Evolutionary conservation across 805 yeast species (phyloP).

Genomic region (Nakazawaea siamensis): DNA sequence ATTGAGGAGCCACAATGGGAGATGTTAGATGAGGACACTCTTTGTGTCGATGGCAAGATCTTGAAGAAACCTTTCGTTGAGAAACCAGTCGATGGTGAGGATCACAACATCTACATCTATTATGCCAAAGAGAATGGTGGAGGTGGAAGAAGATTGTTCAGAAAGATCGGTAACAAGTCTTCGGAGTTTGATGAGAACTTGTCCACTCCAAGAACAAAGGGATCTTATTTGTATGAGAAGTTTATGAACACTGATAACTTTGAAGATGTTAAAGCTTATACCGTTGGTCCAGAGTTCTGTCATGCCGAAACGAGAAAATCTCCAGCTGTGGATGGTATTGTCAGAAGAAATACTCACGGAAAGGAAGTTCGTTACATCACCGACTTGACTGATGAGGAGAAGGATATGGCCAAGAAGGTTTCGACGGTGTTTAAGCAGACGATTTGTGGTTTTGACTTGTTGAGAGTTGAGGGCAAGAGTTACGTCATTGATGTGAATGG

Average conservation of each 20-base stretch:
- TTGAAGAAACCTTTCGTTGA: constrained; percentile 92
- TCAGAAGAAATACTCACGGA: constrained; percentile 93
- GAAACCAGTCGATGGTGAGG: constrained; percentile 98
- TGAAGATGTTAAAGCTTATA: constrained; percentile 97
- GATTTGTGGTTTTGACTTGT: constrained; percentile 92
- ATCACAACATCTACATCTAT: constrained; percentile 91
- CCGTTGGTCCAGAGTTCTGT: constrained; percentile 85
- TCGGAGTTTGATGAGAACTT: constrained; percentile 90
- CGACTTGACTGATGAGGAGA: constrained; percentile 66
- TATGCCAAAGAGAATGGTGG: constrained; percentile 88
- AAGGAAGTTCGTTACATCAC: constrained; percentile 92
- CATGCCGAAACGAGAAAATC: constrained; percentile 98
- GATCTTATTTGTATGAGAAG: constrained; percentile 86
- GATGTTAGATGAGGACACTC: constrained; percentile 84
- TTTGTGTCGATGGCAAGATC: constrained; percentile 62
- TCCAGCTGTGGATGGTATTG: constrained; percentile 99
- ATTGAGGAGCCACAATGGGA: constrained; percentile 70
- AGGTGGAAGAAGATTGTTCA: constrained; percentile 89
- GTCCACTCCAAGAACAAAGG: constrained; percentile 70
- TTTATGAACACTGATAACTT: constrained; percentile 98
- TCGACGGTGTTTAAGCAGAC: constrained; percentile 78
- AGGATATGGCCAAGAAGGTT: constrained; percentile 70
- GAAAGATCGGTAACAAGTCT: constrained; percentile 95
- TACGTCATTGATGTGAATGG: constrained; percentile 98
- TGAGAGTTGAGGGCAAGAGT: constrained; percentile 81